Evolutionary conservation across 73 alveolate genomes (phyloP), one percentile per base, ranked within the genome.

Genomic region (Stentor roeselii): DNA sequence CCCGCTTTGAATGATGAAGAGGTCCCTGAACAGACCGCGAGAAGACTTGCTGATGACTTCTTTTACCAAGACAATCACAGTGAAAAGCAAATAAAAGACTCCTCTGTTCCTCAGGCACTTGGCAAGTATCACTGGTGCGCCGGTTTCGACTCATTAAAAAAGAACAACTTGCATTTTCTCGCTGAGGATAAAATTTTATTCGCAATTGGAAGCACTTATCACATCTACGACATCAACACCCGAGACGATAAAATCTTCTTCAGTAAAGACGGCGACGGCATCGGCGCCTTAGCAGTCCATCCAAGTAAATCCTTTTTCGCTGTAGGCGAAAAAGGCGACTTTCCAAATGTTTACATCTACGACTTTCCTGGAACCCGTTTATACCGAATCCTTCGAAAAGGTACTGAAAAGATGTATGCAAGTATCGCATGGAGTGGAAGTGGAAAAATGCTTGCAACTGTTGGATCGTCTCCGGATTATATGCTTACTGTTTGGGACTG

Each of bases 401-500:
- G 99, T 60, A 97, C 99, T 41, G 99, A 93, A 88, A 86, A 88
- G 75, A 93, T 96, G 3, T 98, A 97, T 86, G 89, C 98, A 39
- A 95, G 96, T 75, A 90, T 97, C 75, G 95, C 92, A 38, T 21
- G 60, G 39, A 11, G 67, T 38, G 60, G 75, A 42, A 89, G 92
- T 78, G 99, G 99, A 21, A 95, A 87, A 32, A 93, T 82, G 77
- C 90, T 95, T 50, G 99, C 99, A 2, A 84, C 99, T 30, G 98
- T 96, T 14, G 99, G 99, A 36, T 93, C 97, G 39, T 92, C 87
- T 58, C 99, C 99, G 3, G 99, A 98, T 90, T 98, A 91, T 89
- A 87, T 97, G 87, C 92, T 98, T 83, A 95, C 99, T 2, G 98
- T 97, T 0, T 98, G 99, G 99, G 98, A 98, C 87, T 97, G 99